Base-by-base conservation (phyloP, 176 grass and related monocot genomes). In the Triticum turgidum region DNA sequence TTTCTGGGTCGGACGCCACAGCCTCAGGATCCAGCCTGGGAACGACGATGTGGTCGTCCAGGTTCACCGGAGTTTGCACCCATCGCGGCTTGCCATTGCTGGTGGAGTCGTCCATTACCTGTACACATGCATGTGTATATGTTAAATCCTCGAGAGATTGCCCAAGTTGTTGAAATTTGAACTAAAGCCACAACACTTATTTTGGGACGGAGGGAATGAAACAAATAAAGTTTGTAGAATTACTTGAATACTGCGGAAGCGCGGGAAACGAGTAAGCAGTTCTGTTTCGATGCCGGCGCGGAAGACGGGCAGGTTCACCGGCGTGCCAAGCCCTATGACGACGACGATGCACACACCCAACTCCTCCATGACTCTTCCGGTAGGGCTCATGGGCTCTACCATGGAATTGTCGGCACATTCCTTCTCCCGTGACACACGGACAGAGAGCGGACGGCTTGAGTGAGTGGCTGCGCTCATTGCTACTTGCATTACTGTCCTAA, bases 191-290 rank as follows among this genome's bases (percentile, higher is more conserved):
- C 3, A 3, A 1, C 44, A 47, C 0, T 13, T 52, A 52, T 52
- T 47, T 47, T 47, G 11, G 11, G 44, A 17, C 4, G 1, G 10
- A 52, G 5, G 4, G 5, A 15, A 54, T 68, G 30, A 2, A 69
- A 20, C 3, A 37, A 20, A 9, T 18, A 5, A 69, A 42, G 38
- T 6, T 73, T 73, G 0, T 0, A 41, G 1, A 42, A 22, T 72
- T 72, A 72, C 69, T 22, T 41, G 69, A 17, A 86, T 79, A 51
- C 84, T 69, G 61, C 32, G 3, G 30, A 86, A 79, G 32, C 54
- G 21, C 5, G 62, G 84, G 47, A 32, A 51, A 1, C 64, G 84
- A 1, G 63, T 34, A 11, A 86, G 14, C 14, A 72, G n/a, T 6
- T 39, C 29, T 6, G 33, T 22, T 35, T 86, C 47, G 3, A 86